Evolutionary conservation across 2,329 filamentous ascomycete genomes (phyloP).

Genomic region (Endocalyx cinctus): DNA sequence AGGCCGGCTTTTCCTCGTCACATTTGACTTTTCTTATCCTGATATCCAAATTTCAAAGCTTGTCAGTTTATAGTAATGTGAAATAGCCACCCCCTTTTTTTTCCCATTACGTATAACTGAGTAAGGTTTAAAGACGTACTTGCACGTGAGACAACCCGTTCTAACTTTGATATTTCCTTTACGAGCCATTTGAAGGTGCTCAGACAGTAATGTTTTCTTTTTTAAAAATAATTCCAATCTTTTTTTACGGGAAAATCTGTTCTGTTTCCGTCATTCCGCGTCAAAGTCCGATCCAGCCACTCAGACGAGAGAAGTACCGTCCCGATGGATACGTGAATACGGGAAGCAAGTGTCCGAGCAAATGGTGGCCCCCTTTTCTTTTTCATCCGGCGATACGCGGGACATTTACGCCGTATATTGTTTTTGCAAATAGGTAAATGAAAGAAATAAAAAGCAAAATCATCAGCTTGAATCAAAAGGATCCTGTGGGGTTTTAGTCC

Average conservation of each 20-base stretch:
- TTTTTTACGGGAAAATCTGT: not conserved
- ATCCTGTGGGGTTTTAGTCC: not conserved
- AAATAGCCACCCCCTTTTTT: not conserved
- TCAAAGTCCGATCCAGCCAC: not conserved
- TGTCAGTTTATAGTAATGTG: not conserved
- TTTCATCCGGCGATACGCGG: no score
- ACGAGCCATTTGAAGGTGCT: constrained; percentile 19
- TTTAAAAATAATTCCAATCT: not conserved
- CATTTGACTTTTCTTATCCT: constrained; percentile 25
- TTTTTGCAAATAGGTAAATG: not conserved
- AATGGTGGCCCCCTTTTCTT: no score
- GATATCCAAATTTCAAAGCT: constrained; percentile 5
- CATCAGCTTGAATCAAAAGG: constrained; percentile 1
- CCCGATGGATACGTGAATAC: not conserved
- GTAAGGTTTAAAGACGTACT: constrained; percentile 8
- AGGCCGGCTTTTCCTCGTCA: constrained; percentile 16
- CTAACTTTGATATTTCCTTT: constrained; percentile 22
- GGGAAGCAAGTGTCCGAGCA: no score
- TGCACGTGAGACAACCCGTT: constrained; percentile 21
- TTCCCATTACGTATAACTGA: not conserved
- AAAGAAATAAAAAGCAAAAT: not conserved
- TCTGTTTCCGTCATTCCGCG: not conserved
- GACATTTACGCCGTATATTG: no score
- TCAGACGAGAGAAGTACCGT: not conserved
- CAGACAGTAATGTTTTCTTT: not conserved